Evolutionary conservation across 345 rosid genomes (phyloP).

Genomic region (Linum tenue): DNA sequence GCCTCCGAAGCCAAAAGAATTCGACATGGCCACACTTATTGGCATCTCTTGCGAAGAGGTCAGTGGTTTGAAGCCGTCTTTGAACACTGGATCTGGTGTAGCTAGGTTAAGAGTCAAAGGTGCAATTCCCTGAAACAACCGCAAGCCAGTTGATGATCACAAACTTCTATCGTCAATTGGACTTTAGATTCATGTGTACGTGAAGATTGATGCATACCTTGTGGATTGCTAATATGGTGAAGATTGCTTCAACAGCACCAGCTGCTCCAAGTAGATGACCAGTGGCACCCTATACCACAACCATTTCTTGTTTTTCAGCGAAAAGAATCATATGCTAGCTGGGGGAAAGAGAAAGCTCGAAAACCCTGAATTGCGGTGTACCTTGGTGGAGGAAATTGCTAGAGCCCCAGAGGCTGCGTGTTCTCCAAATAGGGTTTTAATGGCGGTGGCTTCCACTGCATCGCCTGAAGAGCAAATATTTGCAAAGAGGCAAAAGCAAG

Average conservation of each 20-base stretch:
- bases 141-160: conserved; percentile 1
- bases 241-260: conserved; percentile 89
- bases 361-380: conserved; percentile 13
- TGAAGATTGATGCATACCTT: conserved; percentile 33
- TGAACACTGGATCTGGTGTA: conserved; percentile 71
- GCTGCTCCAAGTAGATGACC: conserved; percentile 99
- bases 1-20: conserved; percentile 94
- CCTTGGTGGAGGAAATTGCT: conserved; percentile 94
- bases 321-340: background rate
- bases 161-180: background rate
- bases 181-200: background rate
- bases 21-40: conserved; percentile 62
- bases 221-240: conserved; percentile 59
- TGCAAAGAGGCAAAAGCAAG: conserved; percentile 4
- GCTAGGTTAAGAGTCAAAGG: conserved; percentile 72
- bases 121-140: conserved; percentile 61
- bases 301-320: background rate
- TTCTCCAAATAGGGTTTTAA: conserved; percentile 57
- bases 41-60: conserved; percentile 58
- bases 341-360: background rate
- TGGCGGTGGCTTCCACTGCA: conserved; percentile 74
- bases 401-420: conserved; percentile 73
- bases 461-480: conserved; percentile 47
- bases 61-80: conserved; percentile 52
- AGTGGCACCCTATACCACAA: conserved; percentile 49